Evolutionary conservation across 2,329 filamentous ascomycete genomes (phyloP), one percentile per base, ranked within the genome.

Genomic region (Ophiocordyceps polyrhachis-furcata): DNA sequence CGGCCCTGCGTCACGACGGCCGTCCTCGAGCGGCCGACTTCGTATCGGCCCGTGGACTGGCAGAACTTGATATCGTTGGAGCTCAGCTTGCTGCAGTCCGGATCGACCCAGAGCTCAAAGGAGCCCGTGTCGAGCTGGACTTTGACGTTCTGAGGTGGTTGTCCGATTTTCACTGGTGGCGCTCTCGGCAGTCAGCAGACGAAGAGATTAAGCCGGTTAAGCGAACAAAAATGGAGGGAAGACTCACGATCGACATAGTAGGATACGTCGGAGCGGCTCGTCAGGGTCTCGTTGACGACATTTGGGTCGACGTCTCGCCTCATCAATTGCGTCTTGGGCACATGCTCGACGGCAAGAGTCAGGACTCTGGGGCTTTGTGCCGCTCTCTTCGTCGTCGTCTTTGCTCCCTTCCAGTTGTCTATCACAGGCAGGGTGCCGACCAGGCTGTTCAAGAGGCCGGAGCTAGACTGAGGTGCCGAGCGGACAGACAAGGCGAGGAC

Each of bases 71-170:
- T 52, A 48, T 72, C 67, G 6, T 51, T 48, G 8, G 52, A 47
- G 11, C 55, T 49, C 15, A 81, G 61, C 2, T 55, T 55, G 8
- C 68, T 71, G 52, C 70, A 74, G 43, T 70, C 67, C 0, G 76
- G 70, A 52, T 85, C 84, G 7, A 76, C 68, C 73, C 73, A 76
- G 29, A 76, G 62, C 59, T 76, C 73, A 50, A 73, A 75, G 11
- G 71, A 76, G 41, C 73, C 72, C 0, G 74, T 76, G 54, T 77
- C 73, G 45, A 77, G 56, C 53, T 74, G 71, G 12, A 74, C 69
- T 46, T 63, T 70, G 43, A 75, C 65, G 2, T 63, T 52, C 49
- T 76, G 73, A 1, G 66, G 58, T 14, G 73, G 73, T 3, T 65
- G 74, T 42, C 73, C 73, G 43, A 76, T 23, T 23, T 23, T 6